Evolutionary conservation across 257 asterid genomes (phyloP), one percentile per base, ranked within the genome.

Genomic region (Salvia splendens): DNA sequence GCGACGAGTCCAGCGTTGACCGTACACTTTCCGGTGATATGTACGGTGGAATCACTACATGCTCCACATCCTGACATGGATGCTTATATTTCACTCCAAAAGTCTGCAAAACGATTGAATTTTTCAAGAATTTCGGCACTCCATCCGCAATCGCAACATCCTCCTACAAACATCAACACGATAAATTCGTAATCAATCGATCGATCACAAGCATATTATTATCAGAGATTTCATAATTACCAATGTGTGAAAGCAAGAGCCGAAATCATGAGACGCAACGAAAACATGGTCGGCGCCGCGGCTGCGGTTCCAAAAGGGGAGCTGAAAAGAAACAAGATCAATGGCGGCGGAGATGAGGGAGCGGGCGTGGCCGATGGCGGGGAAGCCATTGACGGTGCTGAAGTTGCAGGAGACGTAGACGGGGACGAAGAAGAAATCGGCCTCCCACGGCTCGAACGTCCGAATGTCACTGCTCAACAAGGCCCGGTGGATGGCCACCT

Each of bases 351-450:
- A 67, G 32, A 88, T 71, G 4, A 94, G 87, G 3, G 76, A 33
- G 1, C 96, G 86, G 5, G 97, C 99, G 70, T 94, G 96, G 5
- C 97, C 96, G 4, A 93, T 82, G 12, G 90, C 96, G 0, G 97
- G 97, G 61, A 90, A 93, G 58, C 99, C 99, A 71, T 93, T 93
- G 33, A 85, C 79, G 8, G 74, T 79, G 84, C 95, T 94, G 79
- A 94, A 91, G 66, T 88, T 87, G 75, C 97, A 94, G 1, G 97
- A 82, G 2, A 71, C 96, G 5, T 92, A 92, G 24, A 89, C 95
- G 2, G 98, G 97, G 32, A 92, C 88, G 62, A 92, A 89, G 97
- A 92, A 92, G 40, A 87, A 87, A 62, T 92, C 95, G 28, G 97
- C 97, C 52, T 84, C 77, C 79, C 16, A 75, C 0, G 95, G 91